Conservation (phyloP, 1,284 basidiomycete genomes). For the Rugosomyces carneus region DNA sequence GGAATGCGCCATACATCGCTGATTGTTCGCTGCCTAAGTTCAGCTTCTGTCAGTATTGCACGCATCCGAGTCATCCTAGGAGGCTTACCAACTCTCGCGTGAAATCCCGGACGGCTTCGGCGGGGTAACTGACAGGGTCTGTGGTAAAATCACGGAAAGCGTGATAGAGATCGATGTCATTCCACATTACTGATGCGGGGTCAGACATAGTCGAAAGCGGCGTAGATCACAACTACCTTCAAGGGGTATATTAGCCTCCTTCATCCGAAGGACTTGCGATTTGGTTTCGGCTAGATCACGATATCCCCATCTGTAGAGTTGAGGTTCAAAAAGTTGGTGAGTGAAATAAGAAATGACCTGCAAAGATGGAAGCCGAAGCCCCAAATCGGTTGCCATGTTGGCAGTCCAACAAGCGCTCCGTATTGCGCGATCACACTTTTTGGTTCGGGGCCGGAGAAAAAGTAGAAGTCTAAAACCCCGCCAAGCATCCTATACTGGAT, state of each 20-base stretch:
- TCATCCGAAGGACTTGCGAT: conserved; percentile 52
- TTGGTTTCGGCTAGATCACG: conserved; percentile 39
- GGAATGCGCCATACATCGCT: conserved; percentile 27
- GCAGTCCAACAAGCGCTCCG: conserved; percentile 49
- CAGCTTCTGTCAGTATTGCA: not conserved
- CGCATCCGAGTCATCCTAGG: not conserved
- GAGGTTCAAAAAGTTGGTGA: conserved; percentile 13
- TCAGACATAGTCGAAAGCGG: conserved; percentile 8
- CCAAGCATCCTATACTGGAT: conserved; percentile 61
- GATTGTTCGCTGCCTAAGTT: conserved; percentile 26
- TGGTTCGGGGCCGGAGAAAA: conserved; percentile 64
- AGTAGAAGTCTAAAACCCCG: conserved; percentile 65
- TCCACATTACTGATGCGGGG: conserved; percentile 55
- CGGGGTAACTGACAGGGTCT: conserved; percentile 60
- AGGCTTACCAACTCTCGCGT: conserved; percentile 50
- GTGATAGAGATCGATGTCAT: conserved; percentile 71
- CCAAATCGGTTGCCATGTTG: conserved; percentile 64
- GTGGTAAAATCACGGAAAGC: conserved; percentile 63
- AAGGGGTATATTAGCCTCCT: conserved; percentile 56
- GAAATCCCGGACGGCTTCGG: conserved; percentile 53
- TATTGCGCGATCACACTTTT: conserved; percentile 65
- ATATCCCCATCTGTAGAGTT: conserved; percentile 47
- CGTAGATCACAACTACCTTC: conserved; percentile 38
- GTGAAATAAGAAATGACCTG: conserved; percentile 32
- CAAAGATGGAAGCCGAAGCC: conserved; percentile 70